These are phyloP conservation scores for Fusarium sp. DNA, from an alignment of 2,329 filamentous ascomycete species.

Conservation along the genomic window DNA sequence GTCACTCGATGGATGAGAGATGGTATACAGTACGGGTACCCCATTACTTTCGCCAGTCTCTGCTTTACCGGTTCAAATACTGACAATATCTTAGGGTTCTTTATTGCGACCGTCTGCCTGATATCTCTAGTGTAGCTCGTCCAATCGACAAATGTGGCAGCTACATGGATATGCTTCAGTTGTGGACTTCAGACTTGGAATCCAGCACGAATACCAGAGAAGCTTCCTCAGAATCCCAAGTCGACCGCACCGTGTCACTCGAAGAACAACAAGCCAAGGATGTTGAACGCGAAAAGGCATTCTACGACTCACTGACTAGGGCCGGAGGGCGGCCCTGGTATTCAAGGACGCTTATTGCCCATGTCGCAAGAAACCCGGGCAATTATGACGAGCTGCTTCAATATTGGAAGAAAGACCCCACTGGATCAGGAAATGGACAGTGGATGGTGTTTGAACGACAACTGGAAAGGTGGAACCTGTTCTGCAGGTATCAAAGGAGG, in stretches of 20 bases:
- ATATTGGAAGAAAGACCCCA: conserved; percentile 31
- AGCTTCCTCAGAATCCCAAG: not conserved
- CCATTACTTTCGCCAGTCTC: not conserved
- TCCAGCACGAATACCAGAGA: not conserved
- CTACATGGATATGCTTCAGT: conserved; percentile 27
- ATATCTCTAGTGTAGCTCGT: conserved; percentile 25
- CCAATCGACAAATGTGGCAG: conserved; percentile 22
- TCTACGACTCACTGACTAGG: conserved; percentile 17
- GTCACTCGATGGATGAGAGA: conserved; percentile 37
- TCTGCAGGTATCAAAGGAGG: conserved; percentile 33
- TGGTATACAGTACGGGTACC: conserved; percentile 29
- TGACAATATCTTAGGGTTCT: conserved; percentile 27
- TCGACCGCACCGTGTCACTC: not conserved
- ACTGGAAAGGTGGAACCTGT: conserved; percentile 33
- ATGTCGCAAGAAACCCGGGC: conserved; percentile 22
- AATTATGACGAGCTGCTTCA: conserved; percentile 17
- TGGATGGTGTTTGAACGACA: conserved; percentile 40
- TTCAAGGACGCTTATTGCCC: conserved; percentile 17
- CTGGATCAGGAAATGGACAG: not conserved
- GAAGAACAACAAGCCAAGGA: conserved; percentile 13
- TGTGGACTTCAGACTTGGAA: conserved; percentile 19
- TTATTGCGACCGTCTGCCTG: conserved; percentile 32
- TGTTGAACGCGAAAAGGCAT: conserved; percentile 24
- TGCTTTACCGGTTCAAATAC: not conserved
- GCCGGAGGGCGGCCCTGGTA: conserved; percentile 43